Base-by-base conservation (phyloP, 176 grass and related monocot genomes). In the Saccharum officinarum region DNA sequence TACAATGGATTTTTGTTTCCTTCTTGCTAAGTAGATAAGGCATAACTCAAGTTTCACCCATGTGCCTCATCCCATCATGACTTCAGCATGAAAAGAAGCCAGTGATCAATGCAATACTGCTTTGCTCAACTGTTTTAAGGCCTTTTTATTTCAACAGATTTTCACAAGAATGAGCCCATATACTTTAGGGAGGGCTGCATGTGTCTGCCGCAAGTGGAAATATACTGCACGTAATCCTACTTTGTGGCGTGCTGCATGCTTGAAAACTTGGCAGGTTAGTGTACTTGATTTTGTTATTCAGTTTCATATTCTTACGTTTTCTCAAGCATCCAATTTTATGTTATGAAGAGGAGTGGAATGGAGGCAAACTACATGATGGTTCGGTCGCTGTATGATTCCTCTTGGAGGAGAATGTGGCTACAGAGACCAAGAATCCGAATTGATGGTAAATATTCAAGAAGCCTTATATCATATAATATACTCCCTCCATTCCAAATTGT, bases 361-460 rank as follows among this genome's bases (percentile, higher is more conserved):
- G 96, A 98, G 83, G 81, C 84, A 66, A 98, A 95, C 86, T 87
- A 91, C 81, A 85, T 71, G 78, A 92, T 94, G 46, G 83, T 91
- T 38, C 80, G 62, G 73, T 93, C 87, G 0, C 45, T 95, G 60
- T 98, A 95, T 83, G 86, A 88, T 78, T 91, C 91, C 65, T 98
- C 96, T 81, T 98, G 96, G 96, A 98, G 93, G 82, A 98, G 93
- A 92, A 98, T 95, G 93, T 95, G 93, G 96, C 81, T 98, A 66
- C 85, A 85, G 82, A 95, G 93, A 87, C 93, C 91, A 69, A 91
- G 96, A 77, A 85, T 98, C 80, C 83, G 84, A 80, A 89, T 18
- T 84, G 96, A 95, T 86, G 96, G 96, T 98, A 94, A 67, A 75
- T 54, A 46, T 77, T 75, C 14, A 73, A 83, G 55, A 67, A 83